Evolutionary conservation across 768 basidiomycete species (phyloP).

Genomic region (Neoboletus magnificus): DNA sequence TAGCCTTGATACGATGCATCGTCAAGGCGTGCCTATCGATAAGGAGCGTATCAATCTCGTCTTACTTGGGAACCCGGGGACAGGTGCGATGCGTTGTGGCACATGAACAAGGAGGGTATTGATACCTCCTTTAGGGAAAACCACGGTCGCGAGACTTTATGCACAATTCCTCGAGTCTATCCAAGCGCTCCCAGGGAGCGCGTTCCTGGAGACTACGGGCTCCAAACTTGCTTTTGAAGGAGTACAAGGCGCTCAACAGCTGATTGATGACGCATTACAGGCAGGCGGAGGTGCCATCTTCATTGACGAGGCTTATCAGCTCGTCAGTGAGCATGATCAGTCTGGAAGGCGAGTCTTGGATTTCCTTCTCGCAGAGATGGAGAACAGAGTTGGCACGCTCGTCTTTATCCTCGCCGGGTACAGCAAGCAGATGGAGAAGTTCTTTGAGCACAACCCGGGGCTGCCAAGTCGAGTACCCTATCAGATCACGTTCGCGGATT

Average conservation of each 20-base stretch:
- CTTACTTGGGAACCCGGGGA: conserved; percentile 71
- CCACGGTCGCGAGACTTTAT: conserved; percentile 65
- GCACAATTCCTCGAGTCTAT: conserved; percentile 60
- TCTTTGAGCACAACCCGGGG: conserved; percentile 76
- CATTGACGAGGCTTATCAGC: conserved; percentile 73
- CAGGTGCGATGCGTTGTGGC: conserved; percentile 42
- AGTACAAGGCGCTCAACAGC: conserved; percentile 48
- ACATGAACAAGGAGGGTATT: background rate
- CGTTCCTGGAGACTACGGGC: conserved; percentile 64
- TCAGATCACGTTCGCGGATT: conserved; percentile 58
- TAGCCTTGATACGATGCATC: conserved; percentile 51
- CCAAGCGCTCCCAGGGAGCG: conserved; percentile 48
- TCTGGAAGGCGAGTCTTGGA: conserved; percentile 61
- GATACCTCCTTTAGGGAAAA: conserved; percentile 48
- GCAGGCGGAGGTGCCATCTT: conserved; percentile 67
- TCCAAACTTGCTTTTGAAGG: conserved; percentile 58
- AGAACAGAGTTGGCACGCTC: conserved; percentile 60
- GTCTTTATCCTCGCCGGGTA: conserved; percentile 76
- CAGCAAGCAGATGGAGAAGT: conserved; percentile 69
- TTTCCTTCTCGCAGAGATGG: conserved; percentile 73
- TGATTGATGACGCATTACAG: conserved; percentile 47
- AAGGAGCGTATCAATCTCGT: conserved; percentile 60
- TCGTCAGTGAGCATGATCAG: conserved; percentile 46
- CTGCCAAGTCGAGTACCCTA: conserved; percentile 64
- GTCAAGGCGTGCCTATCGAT: conserved; percentile 51